These are phyloP conservation scores for Volvox reticuliferus DNA, from an alignment of 139 green algal species.

Conservation along the genomic window DNA sequence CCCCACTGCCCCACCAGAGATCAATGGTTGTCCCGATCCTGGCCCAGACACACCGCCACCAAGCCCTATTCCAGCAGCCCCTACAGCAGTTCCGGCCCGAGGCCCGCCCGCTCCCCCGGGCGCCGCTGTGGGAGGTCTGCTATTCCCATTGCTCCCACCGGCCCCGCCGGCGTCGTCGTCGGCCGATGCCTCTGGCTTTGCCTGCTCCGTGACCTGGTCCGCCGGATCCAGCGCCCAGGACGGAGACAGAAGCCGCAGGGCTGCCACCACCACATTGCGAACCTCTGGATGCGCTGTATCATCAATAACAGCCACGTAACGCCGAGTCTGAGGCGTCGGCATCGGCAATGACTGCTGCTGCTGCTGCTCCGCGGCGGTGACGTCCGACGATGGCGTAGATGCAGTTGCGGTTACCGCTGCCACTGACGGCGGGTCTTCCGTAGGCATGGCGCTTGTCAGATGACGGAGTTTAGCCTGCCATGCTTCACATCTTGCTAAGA, in stretches of 20 bases:
- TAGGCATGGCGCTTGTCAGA: background rate
- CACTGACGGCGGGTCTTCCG: background rate
- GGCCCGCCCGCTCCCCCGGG: background rate
- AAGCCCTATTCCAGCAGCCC: background rate
- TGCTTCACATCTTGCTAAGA: conserved; percentile 23
- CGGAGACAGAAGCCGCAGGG: conserved; percentile 5
- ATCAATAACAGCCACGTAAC: conserved; percentile 55
- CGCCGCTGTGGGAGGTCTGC: background rate
- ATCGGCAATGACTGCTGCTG: background rate
- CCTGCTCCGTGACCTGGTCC: conserved; percentile 55
- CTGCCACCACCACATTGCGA: conserved; percentile 31
- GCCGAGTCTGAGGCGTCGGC: background rate
- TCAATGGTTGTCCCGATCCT: background rate
- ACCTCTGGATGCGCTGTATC: conserved; percentile 61
- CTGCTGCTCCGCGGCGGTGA: background rate
- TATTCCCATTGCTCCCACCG: background rate
- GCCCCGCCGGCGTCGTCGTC: background rate
- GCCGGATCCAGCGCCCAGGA: conserved; percentile 34
- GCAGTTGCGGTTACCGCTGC: background rate
- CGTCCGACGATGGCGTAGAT: background rate
- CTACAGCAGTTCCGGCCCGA: background rate
- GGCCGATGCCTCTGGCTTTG: conserved; percentile 15
- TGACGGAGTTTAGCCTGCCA: conserved; percentile 37
- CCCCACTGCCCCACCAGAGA: background rate
- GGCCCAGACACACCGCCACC: background rate